These are phyloP conservation scores for Colletotrichum graminicola DNA, from an alignment of 2,329 filamentous ascomycete species.

Conservation along the genomic window DNA sequence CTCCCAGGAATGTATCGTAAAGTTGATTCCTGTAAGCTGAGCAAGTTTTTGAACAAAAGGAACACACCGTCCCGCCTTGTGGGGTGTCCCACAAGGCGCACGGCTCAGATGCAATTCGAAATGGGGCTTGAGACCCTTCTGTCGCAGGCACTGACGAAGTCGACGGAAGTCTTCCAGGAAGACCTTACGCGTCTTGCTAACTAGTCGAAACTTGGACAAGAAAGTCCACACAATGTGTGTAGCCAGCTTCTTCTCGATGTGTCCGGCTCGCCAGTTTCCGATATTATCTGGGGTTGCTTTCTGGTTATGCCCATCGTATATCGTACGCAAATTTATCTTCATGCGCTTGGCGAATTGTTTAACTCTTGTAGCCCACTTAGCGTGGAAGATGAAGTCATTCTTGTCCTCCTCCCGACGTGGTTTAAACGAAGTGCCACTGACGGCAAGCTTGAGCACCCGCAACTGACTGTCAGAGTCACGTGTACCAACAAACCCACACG, in stretches of 20 bases:
- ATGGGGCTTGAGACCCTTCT: rapidly evolving
- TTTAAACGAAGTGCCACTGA: neutral
- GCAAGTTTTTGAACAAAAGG: neutral
- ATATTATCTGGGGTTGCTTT: neutral
- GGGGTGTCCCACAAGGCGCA: neutral
- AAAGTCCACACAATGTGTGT: slow-evolving; percentile 49
- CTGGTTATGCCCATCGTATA: slow-evolving; percentile 46
- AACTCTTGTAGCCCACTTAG: slow-evolving; percentile 49
- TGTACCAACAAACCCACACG: neutral
- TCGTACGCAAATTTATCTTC: slow-evolving; percentile 47
- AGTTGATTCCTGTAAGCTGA: neutral
- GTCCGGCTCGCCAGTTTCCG: slow-evolving; percentile 47
- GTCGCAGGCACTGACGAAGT: neutral
- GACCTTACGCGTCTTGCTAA: neutral
- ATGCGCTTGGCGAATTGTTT: slow-evolving; percentile 49
- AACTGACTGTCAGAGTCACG: neutral
- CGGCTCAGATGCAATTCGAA: slow-evolving; percentile 28
- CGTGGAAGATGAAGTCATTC: slow-evolving; percentile 46
- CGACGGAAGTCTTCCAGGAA: neutral
- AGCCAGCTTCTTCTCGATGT: slow-evolving; percentile 57
- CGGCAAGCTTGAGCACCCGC: neutral
- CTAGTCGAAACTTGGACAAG: slow-evolving; percentile 27
- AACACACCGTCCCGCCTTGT: neutral
- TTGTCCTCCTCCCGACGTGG: neutral
- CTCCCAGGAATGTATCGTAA: slow-evolving; percentile 25